These are phyloP conservation scores for Cytospora schulzeri DNA, from an alignment of 2,329 filamentous ascomycete genomes.

Conservation along the genomic window DNA sequence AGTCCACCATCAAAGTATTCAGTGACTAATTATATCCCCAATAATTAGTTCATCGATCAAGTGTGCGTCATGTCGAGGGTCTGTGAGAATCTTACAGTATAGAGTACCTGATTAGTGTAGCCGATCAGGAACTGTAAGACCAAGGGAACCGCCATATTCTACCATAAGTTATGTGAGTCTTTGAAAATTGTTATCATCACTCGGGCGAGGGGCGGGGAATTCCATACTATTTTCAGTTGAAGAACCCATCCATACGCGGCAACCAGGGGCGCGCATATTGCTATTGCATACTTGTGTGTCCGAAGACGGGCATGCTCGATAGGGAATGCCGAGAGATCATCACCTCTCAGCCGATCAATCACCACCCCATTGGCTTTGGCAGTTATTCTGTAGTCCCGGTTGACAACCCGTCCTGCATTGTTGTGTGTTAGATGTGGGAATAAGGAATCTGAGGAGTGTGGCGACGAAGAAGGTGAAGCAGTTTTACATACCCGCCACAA, in stretches of 20 bases:
- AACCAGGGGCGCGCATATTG: conserved; percentile 1
- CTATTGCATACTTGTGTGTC: conserved; percentile 5
- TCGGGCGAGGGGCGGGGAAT: no score
- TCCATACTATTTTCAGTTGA: neutral
- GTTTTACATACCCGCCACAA: conserved; percentile 1
- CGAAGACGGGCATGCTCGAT: conserved; percentile 5
- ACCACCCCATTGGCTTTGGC: neutral
- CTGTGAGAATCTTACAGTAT: neutral
- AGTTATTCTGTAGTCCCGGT: neutral
- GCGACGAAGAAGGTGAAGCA: neutral
- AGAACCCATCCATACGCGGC: conserved; percentile 1
- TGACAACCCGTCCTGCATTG: neutral
- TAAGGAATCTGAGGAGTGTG: neutral
- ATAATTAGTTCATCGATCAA: neutral
- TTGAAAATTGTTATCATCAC: no score
- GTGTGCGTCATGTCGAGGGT: neutral
- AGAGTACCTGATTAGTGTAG: conserved; percentile 3
- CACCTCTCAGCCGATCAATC: neutral
- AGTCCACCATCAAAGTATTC: neutral
- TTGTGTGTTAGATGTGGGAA: neutral
- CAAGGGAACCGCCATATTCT: conserved; percentile 3
- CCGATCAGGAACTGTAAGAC: conserved; percentile 5
- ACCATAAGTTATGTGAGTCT: neutral
- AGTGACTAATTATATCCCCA: neutral
- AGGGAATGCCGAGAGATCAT: neutral